Base-by-base conservation (phyloP, 1,139 yeast species). In the Hansenula sp. region DNA sequence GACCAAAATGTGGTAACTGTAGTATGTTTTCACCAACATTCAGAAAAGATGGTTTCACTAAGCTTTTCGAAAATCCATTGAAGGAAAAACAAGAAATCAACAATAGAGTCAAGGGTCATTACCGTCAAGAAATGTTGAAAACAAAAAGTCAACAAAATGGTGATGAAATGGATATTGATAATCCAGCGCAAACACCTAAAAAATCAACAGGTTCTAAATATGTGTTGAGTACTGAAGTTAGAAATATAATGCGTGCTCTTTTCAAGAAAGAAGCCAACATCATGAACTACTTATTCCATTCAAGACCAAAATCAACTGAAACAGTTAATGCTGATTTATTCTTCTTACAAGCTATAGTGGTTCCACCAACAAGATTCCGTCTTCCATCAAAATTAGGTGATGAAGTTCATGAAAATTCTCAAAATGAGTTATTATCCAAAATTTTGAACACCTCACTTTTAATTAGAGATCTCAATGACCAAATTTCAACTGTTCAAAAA, bases 351-450 rank as follows among this genome's bases (percentile, higher is more conserved):
- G 78, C 88, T 6, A 69, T 94, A 44, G 83, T 89, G 40, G 97
- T 94, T 29, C 98, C 99, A 28, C 94, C 98, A 38, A 94, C 98
- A 4, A 76, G 97, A 64, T 94, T 92, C 71, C 77, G 99, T 65
- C 75, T 92, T 51, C 98, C 98, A 14, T 84, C 96, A n/a, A 90
- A 90, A 62, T 73, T 94, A 44, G 98, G 98, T 42, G 98, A 92
- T 44, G 96, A 88, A 61, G 79, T 92, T 47, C 98, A 92, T 62
- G 96, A 94, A 65, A 90, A 89, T 62, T 70, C 94, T 39, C 96
- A 90, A 66, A 92, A 92, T 64, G 97, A 90, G 64, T 71, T 89
- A 48, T 69, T 94, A 40, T 75, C 94, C 19, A 84, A 81, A 56
- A 75, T 94, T 40, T 71, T 94, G 54, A 82, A 82, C 45, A 85